Percentiles rank a stretch among this genome's conserved stretches.
These are phyloP conservation scores for Dimocarpus longan DNA, from an alignment of 345 rosid species.

Conservation along the genomic window DNA sequence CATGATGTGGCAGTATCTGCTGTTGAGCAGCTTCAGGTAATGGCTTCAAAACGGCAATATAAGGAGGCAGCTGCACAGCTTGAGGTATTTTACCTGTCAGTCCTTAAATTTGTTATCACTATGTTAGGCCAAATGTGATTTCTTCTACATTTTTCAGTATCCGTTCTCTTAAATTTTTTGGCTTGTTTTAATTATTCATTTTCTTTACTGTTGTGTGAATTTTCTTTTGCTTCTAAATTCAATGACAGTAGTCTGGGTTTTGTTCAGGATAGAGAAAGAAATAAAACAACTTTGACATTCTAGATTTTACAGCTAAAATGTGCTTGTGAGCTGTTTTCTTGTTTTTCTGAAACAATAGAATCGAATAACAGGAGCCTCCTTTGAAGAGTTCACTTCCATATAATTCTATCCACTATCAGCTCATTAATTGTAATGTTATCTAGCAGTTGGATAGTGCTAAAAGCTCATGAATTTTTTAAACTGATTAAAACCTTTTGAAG, in stretches of 20 bases:
- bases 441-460: no score
- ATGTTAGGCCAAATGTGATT: background rate
- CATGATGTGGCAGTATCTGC: slow-evolving; percentile 76
- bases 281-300: no score
- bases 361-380: no score
- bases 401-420: no score
- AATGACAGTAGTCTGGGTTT: background rate
- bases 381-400: no score
- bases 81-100: slow-evolving; percentile 59
- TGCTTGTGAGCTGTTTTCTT: background rate
- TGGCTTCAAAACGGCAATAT: slow-evolving; percentile 97
- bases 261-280: background rate
- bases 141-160: background rate
- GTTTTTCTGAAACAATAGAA: background rate
- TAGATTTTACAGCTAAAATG: background rate
- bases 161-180: background rate
- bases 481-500: no score
- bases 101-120: background rate
- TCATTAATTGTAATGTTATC: no score
- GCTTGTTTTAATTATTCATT: background rate
- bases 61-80: slow-evolving; percentile 98
- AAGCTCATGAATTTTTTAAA: no score
- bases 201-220: background rate
- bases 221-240: background rate
- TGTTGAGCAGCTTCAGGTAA: slow-evolving; percentile 96